These are phyloP conservation scores for Podosphaera xanthii DNA, from an alignment of 2,329 filamentous ascomycete genomes.

Conservation along the genomic window DNA sequence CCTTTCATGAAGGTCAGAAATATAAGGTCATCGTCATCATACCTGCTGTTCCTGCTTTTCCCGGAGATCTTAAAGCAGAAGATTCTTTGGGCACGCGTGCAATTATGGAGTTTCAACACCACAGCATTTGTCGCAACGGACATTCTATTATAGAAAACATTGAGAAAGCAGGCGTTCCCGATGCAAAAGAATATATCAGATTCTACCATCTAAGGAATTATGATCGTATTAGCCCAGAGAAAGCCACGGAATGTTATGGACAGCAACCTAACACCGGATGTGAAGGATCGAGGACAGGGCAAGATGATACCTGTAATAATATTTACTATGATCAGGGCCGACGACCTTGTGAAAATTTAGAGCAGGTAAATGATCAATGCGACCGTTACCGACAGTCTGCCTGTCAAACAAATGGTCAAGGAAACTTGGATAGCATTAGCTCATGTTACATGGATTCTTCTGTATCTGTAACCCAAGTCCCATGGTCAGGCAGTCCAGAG, in stretches of 20 bases:
- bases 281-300: conserved; percentile 38
- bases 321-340: conserved; percentile 20
- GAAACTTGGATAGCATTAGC: conserved; percentile 53
- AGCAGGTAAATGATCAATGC: conserved; percentile 16
- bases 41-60: conserved; percentile 61
- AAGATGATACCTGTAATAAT: conserved; percentile 32
- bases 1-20: conserved; percentile 37
- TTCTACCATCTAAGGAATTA: conserved; percentile 76
- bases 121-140: conserved; percentile 54
- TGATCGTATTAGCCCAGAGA: conserved; percentile 55
- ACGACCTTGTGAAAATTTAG: conserved; percentile 16
- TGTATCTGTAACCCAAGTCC: conserved; percentile 36
- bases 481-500: conserved; percentile 31
- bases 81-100: conserved; percentile 54
- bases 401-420: conserved; percentile 24
- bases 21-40: conserved; percentile 62
- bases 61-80: conserved; percentile 53
- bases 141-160: conserved; percentile 57
- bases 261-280: conserved; percentile 41
- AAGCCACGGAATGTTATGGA: conserved; percentile 36
- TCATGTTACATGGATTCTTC: conserved; percentile 68
- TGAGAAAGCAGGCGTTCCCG: conserved; percentile 35
- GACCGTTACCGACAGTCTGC: conserved; percentile 49
- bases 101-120: conserved; percentile 77
- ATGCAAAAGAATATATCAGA: conserved; percentile 51